phyloP scores from a whole-genome alignment of 495 filamentous ascomycete genomes.

The Trichoderma erinaceum region DNA sequence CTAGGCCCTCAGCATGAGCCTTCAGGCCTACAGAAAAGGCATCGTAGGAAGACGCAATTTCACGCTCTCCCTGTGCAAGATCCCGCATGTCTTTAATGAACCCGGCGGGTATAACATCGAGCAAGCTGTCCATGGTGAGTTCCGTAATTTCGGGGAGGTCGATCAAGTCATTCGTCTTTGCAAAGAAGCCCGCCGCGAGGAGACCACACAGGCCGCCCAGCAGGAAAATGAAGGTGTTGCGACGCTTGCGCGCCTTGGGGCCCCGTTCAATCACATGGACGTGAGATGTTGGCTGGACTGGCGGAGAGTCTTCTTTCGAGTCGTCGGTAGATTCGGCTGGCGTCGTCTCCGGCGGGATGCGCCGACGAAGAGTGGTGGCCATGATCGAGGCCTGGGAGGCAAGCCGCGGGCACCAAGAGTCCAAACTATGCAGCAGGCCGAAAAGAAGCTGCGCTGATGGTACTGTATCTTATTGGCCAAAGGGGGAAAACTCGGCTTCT shows the following conservation, averaged over 20 bases:
- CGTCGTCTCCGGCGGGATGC: slow-evolving; percentile 21
- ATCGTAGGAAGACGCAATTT: slow-evolving; percentile 77
- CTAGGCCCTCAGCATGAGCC: slow-evolving; percentile 71
- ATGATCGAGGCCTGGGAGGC: not conserved
- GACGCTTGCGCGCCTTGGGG: slow-evolving; percentile 55
- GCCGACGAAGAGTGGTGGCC: slow-evolving; percentile 29
- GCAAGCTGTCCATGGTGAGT: slow-evolving; percentile 72
- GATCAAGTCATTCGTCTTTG: slow-evolving; percentile 75
- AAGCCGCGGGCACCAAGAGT: not conserved
- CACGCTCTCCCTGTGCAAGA: slow-evolving; percentile 76
- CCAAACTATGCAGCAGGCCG: not conserved
- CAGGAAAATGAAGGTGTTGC: slow-evolving; percentile 71
- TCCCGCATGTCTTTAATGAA: slow-evolving; percentile 78
- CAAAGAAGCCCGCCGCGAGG: slow-evolving; percentile 75
- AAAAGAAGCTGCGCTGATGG: not conserved
- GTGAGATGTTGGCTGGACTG: slow-evolving; percentile 18
- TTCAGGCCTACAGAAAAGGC: slow-evolving; percentile 85
- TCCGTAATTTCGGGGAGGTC: slow-evolving; percentile 73
- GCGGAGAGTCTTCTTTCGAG: not conserved
- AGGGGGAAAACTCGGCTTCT: too few species aligned
- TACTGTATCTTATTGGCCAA: too few species aligned
- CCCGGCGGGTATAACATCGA: slow-evolving; percentile 77
- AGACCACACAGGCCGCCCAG: slow-evolving; percentile 81
- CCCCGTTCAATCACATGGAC: slow-evolving; percentile 38
- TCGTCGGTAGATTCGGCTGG: slow-evolving; percentile 14